Conservation (phyloP, 768 basidiomycete genomes). For the Lactarius hengduanensis region DNA sequence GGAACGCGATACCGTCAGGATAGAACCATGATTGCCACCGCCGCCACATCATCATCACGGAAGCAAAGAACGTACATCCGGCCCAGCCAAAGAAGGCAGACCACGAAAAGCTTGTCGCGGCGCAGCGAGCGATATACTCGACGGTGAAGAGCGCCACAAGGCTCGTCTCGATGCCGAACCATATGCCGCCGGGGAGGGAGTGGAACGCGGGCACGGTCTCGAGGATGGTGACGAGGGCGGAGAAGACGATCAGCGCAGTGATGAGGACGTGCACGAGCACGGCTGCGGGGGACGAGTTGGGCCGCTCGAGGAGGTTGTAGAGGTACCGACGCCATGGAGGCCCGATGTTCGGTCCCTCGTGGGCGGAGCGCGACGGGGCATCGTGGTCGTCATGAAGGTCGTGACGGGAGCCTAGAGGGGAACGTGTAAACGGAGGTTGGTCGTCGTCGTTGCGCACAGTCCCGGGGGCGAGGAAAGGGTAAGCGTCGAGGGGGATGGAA, state of each 20-base stretch:
- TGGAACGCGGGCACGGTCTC: conserved; percentile 81
- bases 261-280: conserved; percentile 72
- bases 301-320: conserved; percentile 74
- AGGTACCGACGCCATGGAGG: conserved; percentile 62
- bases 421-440: conserved; percentile 9
- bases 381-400: background rate
- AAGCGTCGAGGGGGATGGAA: conserved; percentile 14
- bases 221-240: conserved; percentile 71
- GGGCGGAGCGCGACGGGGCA: background rate
- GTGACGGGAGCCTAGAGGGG: background rate
- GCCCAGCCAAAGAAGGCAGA: conserved; percentile 60
- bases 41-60: background rate
- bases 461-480: conserved; percentile 4
- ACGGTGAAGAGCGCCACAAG: conserved; percentile 84
- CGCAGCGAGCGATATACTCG: conserved; percentile 70
- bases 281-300: conserved; percentile 71
- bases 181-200: conserved; percentile 61
- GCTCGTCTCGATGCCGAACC: conserved; percentile 87
- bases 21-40: background rate
- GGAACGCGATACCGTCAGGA: background rate
- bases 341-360: background rate
- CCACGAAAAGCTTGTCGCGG: conserved; percentile 77
- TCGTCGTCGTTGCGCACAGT: conserved; percentile 5
- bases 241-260: conserved; percentile 69
- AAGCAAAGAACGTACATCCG: conserved; percentile 52